phyloP scores from a whole-genome alignment of 371 early-diverging fungal species.

The Mucor circinelloides region DNA sequence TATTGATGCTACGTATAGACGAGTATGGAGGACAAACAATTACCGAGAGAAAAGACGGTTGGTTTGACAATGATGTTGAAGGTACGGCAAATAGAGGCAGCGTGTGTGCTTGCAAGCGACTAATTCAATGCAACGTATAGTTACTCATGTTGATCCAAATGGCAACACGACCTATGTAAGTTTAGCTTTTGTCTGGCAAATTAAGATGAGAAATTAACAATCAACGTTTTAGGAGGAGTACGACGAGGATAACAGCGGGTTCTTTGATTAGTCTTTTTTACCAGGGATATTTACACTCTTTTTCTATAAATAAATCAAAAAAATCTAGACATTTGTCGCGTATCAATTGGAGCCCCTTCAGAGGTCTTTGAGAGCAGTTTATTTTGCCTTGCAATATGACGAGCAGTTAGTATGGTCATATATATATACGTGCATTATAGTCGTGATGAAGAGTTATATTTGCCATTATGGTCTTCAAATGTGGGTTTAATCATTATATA shows the following conservation, averaged over 20 bases:
- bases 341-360: background rate
- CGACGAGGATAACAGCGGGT: slow-evolving; percentile 25
- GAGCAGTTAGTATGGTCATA: too few species aligned
- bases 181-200: background rate
- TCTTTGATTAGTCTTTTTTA: slow-evolving; percentile 18
- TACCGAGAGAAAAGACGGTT: slow-evolving; percentile 33
- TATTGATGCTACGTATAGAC: slow-evolving; percentile 19
- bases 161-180: slow-evolving; percentile 37
- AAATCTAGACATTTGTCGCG: background rate
- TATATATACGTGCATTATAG: too few species aligned
- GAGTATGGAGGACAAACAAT: slow-evolving; percentile 36
- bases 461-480: background rate
- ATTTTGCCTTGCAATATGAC: background rate
- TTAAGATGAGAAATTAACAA: background rate
- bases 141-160: slow-evolving; percentile 33
- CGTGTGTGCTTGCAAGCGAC: background rate
- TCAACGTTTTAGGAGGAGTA: slow-evolving; percentile 11
- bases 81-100: slow-evolving; percentile 11
- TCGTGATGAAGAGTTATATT: too few species aligned
- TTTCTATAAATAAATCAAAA: slow-evolving; percentile 5
- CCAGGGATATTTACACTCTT: background rate
- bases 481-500: background rate
- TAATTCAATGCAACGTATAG: background rate
- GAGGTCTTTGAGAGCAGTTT: background rate
- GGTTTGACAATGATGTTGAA: slow-evolving; percentile 33